These are phyloP conservation scores for Kockovaella imperatae DNA, from an alignment of 768 basidiomycete species.

Conservation along the genomic window DNA sequence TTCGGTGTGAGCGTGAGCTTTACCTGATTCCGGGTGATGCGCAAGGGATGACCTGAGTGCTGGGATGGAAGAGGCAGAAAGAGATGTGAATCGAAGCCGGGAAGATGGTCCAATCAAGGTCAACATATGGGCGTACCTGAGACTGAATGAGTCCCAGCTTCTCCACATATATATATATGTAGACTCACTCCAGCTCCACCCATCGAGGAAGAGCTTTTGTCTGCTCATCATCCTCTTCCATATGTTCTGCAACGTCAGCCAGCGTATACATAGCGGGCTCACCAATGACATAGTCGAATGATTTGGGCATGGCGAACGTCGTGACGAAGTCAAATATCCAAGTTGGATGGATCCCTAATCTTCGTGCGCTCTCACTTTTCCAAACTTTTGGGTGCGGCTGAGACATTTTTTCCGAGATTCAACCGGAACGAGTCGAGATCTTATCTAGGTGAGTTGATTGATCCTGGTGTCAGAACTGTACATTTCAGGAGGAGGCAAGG, in stretches of 20 bases:
- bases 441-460: no score
- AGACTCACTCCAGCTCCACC: constrained; percentile 85
- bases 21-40: constrained; percentile 27
- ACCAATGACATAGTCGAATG: constrained; percentile 58
- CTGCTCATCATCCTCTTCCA: constrained; percentile 82
- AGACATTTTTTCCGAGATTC: no score
- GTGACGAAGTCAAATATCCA: no score
- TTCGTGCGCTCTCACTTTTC: no score
- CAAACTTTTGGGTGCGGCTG: no score
- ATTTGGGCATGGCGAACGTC: constrained; percentile 12
- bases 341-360: no score
- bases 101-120: constrained; percentile 60
- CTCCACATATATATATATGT: constrained; percentile 18
- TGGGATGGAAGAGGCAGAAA: constrained; percentile 62
- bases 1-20: constrained; percentile 48
- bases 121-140: constrained; percentile 67
- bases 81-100: constrained; percentile 72
- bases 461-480: no score
- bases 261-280: constrained; percentile 5
- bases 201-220: constrained; percentile 58
- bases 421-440: no score
- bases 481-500: no score
- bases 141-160: no score
- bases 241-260: constrained; percentile 27
- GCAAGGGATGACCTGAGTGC: constrained; percentile 50